Evolutionary conservation across 2,329 filamentous ascomycete genomes (phyloP).

Genomic region (Elsinoe arachidis): DNA sequence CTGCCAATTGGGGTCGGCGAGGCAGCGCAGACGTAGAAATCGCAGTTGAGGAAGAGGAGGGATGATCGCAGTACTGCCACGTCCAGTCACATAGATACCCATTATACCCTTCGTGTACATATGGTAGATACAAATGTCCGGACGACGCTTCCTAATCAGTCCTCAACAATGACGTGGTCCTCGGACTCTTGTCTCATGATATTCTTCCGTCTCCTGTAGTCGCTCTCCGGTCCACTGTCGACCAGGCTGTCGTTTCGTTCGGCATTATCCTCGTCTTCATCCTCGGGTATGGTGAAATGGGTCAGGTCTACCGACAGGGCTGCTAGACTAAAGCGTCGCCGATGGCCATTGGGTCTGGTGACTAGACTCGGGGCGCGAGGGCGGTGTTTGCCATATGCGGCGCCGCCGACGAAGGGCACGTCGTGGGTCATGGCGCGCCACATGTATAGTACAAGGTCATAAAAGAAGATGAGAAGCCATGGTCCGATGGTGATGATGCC

Average conservation of each 20-base stretch:
- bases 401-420: constrained; percentile 51
- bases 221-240: neutral
- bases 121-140: neutral
- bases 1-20: constrained; percentile 79
- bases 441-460: constrained; percentile 55
- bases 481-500: constrained; percentile 53
- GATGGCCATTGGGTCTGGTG: constrained; percentile 46
- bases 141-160: neutral
- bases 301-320: constrained; percentile 11
- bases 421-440: constrained; percentile 51
- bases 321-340: constrained; percentile 32
- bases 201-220: constrained; percentile 3
- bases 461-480: constrained; percentile 53
- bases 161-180: constrained; percentile 4
- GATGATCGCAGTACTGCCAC: neutral
- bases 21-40: constrained; percentile 19
- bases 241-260: constrained; percentile 12
- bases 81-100: neutral
- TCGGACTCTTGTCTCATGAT: neutral
- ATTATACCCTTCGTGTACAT: constrained; percentile 5
- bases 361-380: constrained; percentile 55
- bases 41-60: constrained; percentile 8
- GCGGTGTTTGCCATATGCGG: constrained; percentile 50
- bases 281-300: constrained; percentile 6
- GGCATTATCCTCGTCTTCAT: neutral